phyloP scores from a whole-genome alignment of 1,284 basidiomycete genomes.

The Exobasidium cylindrosporum region DNA sequence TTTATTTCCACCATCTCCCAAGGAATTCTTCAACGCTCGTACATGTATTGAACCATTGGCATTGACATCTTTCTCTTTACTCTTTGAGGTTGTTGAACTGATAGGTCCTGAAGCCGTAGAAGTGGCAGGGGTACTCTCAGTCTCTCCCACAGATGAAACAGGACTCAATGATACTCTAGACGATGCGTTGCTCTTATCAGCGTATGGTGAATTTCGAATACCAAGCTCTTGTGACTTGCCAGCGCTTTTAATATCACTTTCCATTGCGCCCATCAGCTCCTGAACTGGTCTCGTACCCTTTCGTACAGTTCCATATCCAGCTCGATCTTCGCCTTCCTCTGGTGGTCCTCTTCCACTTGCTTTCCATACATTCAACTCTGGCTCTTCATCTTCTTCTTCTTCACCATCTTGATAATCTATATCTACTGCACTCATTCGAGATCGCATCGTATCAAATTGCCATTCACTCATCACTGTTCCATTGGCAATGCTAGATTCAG shows the following conservation, averaged over 20 bases:
- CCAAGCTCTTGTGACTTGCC: no score
- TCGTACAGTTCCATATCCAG: constrained; percentile 38
- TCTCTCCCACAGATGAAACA: background rate
- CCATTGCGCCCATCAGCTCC: constrained; percentile 37
- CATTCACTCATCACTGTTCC: constrained; percentile 79
- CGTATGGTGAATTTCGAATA: background rate
- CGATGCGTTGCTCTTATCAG: background rate
- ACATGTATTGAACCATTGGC: constrained; percentile 31
- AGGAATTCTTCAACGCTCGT: constrained; percentile 32
- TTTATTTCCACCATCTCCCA: constrained; percentile 10
- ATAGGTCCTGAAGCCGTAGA: no score
- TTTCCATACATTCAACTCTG: constrained; percentile 32
- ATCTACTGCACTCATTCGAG: constrained; percentile 55
- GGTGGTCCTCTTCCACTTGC: constrained; percentile 41
- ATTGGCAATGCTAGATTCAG: constrained; percentile 28
- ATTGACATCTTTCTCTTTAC: constrained; percentile 1
- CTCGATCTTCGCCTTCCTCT: constrained; percentile 53
- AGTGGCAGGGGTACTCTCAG: background rate
- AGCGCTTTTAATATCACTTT: constrained; percentile 7
- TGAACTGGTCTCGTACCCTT: constrained; percentile 35
- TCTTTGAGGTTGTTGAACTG: background rate
- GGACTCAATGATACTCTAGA: background rate
- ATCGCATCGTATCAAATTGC: constrained; percentile 87
- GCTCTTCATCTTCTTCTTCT: constrained; percentile 5
- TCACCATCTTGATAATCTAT: background rate